phyloP scores from a whole-genome alignment of 1,139 yeast species.

The Scheffersomyces segobiensis region DNA sequence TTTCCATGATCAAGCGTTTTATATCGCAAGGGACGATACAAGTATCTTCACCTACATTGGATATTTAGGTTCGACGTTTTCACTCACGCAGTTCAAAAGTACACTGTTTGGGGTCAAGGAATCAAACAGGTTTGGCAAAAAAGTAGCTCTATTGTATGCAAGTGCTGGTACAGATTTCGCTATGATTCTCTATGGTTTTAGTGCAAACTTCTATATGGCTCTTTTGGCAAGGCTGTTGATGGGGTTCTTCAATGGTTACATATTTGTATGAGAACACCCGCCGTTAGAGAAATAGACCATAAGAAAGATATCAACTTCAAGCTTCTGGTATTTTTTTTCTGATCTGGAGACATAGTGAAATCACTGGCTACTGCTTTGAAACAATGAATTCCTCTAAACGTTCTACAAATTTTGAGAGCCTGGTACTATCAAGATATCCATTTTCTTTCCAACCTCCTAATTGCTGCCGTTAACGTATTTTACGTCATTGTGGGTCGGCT shows the following conservation, averaged over 20 bases:
- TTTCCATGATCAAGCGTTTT: too few species aligned
- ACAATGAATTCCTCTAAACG: too few species aligned
- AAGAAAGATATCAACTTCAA: conserved; percentile 17
- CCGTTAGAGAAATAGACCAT: conserved; percentile 55
- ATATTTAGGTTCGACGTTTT: too few species aligned
- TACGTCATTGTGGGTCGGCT: conserved; percentile 45
- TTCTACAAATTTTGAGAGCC: too few species aligned
- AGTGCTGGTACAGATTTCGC: conserved; percentile 50
- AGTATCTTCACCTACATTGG: too few species aligned
- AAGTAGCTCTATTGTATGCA: conserved; percentile 53
- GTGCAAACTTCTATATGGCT: conserved; percentile 51
- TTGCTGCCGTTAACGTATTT: conserved; percentile 39
- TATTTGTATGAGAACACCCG: conserved; percentile 57
- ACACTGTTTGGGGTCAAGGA: conserved; percentile 61
- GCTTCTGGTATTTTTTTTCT: too few species aligned
- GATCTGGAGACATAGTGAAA: too few species aligned
- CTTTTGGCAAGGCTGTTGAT: conserved; percentile 50
- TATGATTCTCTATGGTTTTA: conserved; percentile 53
- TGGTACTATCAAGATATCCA: too few species aligned
- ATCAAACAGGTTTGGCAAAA: conserved; percentile 57
- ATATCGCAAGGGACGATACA: too few species aligned
- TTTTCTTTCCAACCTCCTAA: conserved; percentile 53
- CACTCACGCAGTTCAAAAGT: conserved; percentile 29
- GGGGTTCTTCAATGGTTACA: conserved; percentile 63
- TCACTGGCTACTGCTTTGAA: too few species aligned